Evolutionary conservation across 169 alveolate genomes (phyloP).

Genomic region (Cyclospora cayetanensis): DNA sequence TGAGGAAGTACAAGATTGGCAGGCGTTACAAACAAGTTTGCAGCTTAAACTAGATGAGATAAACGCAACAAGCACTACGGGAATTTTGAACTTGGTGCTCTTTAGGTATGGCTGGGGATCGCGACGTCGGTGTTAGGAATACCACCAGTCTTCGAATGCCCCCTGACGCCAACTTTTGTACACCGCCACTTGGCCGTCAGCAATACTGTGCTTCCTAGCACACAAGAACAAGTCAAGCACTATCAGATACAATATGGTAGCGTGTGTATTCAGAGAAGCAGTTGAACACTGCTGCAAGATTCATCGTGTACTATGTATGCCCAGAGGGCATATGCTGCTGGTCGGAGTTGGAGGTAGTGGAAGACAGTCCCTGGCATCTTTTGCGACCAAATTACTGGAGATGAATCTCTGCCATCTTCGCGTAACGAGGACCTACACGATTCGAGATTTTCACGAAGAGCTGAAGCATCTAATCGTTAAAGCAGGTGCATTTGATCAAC

Average conservation of each 20-base stretch:
- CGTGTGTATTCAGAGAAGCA: conserved; percentile 76
- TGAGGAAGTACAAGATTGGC: conserved; percentile 85
- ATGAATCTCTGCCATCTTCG: conserved; percentile 89
- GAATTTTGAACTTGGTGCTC: conserved; percentile 91
- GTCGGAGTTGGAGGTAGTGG: conserved; percentile 99
- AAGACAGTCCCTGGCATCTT: conserved; percentile 93
- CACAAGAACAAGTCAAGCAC: no score
- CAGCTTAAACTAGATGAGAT: conserved; percentile 85
- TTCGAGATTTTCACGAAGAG: conserved; percentile 92
- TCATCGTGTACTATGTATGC: conserved; percentile 92
- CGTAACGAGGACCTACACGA: conserved; percentile 90
- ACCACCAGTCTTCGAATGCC: no score
- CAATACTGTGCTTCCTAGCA: no score
- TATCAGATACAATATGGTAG: not conserved
- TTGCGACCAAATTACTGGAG: conserved; percentile 93
- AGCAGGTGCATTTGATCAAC: conserved; percentile 83
- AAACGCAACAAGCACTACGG: conserved; percentile 85
- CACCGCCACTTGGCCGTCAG: no score
- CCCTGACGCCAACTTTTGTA: no score
- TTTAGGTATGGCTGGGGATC: conserved; percentile 87
- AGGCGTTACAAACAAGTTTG: conserved; percentile 79
- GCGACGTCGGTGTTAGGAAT: not conserved
- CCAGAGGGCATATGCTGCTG: conserved; percentile 94
- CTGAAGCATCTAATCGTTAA: conserved; percentile 88
- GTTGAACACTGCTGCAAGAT: conserved; percentile 95